These are phyloP conservation scores for Lippia alba DNA, from an alignment of 305 asterid genomes.

Conservation along the genomic window DNA sequence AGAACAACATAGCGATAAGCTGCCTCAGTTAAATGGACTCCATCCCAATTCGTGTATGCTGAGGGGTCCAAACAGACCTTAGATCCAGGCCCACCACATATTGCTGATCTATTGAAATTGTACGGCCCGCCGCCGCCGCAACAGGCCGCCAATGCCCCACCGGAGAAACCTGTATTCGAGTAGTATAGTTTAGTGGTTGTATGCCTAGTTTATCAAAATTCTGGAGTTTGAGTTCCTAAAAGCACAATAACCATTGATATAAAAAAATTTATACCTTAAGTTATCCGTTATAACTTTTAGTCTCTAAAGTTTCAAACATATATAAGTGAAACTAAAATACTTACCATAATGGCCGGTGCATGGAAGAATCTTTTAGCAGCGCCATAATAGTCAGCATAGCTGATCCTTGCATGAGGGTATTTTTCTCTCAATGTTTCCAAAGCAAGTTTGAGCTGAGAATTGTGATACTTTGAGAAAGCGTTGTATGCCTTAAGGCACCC, in stretches of 20 bases:
- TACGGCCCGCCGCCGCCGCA: constrained; percentile 70
- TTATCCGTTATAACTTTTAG: too few relatives aligned
- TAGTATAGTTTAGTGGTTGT: too few relatives aligned
- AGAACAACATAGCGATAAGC: constrained; percentile 41
- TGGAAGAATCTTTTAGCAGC: constrained; percentile 49
- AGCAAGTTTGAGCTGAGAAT: constrained; percentile 47
- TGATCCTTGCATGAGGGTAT: constrained; percentile 53
- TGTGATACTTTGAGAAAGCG: constrained; percentile 53
- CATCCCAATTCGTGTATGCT: constrained; percentile 49
- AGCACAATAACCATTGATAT: background rate
- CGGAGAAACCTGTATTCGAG: constrained; percentile 41
- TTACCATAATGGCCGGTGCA: constrained; percentile 48
- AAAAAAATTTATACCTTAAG: too few relatives aligned
- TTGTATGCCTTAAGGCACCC: constrained; percentile 57
- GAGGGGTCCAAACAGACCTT: constrained; percentile 43
- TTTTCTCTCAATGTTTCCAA: constrained; percentile 44
- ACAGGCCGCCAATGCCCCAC: constrained; percentile 44
- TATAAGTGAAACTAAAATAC: background rate
- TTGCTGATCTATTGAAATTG: constrained; percentile 54
- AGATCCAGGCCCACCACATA: constrained; percentile 53
- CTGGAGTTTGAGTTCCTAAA: too few relatives aligned
- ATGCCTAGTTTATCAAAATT: too few relatives aligned
- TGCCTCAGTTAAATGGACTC: constrained; percentile 54
- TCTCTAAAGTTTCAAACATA: too few relatives aligned
- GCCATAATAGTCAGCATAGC: constrained; percentile 64